Conservation (phyloP, 2,329 filamentous ascomycete species). For the Diaporthe aspalathi region DNA sequence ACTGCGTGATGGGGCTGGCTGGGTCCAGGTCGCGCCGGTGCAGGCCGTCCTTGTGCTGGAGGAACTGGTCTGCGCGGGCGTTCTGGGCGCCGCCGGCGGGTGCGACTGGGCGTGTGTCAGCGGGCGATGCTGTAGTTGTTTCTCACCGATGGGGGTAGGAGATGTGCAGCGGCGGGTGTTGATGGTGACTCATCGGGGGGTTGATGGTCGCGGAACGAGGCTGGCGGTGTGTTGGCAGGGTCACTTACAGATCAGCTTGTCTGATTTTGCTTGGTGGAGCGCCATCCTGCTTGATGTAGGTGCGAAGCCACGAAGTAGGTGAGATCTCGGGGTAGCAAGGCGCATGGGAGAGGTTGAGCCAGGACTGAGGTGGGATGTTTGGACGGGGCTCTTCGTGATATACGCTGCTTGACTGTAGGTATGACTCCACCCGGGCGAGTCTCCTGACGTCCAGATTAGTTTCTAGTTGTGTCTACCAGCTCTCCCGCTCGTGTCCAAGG, state of each 20-base stretch:
- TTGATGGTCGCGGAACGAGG: background rate
- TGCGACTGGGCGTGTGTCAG: constrained; percentile 62
- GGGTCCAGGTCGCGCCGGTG: constrained; percentile 69
- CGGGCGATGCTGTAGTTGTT: background rate
- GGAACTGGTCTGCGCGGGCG: constrained; percentile 81
- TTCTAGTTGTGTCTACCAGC: background rate
- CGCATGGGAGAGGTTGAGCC: constrained; percentile 18
- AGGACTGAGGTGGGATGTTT: background rate
- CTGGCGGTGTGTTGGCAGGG: background rate
- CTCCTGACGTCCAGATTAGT: background rate
- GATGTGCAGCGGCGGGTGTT: background rate
- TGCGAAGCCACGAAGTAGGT: constrained; percentile 17
- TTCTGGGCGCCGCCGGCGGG: constrained; percentile 69
- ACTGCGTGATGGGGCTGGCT: constrained; percentile 80
- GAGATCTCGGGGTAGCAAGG: background rate
- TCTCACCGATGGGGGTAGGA: background rate
- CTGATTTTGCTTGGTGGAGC: constrained; percentile 53
- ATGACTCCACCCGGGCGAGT: background rate
- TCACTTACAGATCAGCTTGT: constrained; percentile 62
- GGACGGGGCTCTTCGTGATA: constrained; percentile 5
- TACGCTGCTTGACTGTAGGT: background rate
- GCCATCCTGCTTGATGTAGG: constrained; percentile 53
- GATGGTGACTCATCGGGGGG: constrained; percentile 32
- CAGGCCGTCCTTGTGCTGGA: constrained; percentile 67
- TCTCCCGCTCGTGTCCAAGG: background rate